Conservation (phyloP, 345 rosid genomes). For the Psidium guajava region DNA sequence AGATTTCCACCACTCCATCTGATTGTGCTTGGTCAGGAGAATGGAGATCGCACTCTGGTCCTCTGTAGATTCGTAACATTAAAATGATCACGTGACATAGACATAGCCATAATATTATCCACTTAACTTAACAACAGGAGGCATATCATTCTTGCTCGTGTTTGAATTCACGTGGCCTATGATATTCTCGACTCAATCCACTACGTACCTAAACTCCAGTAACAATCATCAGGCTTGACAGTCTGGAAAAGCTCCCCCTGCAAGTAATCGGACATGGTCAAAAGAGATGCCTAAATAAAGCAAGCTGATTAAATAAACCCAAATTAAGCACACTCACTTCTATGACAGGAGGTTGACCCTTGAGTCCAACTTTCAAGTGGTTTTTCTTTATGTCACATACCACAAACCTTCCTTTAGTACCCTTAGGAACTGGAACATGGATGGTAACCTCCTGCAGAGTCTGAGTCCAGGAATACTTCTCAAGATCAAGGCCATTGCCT, state of each 20-base stretch:
- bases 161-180: background rate
- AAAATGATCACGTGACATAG: background rate
- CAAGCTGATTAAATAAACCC: background rate
- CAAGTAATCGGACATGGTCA: slow-evolving; percentile 1
- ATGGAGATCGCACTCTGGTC: slow-evolving; percentile 51
- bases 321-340: slow-evolving; percentile 43
- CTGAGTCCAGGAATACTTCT: slow-evolving; percentile 85
- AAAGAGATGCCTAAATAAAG: background rate
- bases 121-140: background rate
- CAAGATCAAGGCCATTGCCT: slow-evolving; percentile 87
- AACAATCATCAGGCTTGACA: slow-evolving; percentile 78
- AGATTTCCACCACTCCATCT: slow-evolving; percentile 94
- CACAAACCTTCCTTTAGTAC: slow-evolving; percentile 66
- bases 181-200: background rate
- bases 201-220: slow-evolving; percentile 82
- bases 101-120: background rate
- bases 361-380: slow-evolving; percentile 73
- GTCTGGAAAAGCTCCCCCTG: slow-evolving; percentile 64
- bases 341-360: slow-evolving; percentile 69
- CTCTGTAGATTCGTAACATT: slow-evolving; percentile 24
- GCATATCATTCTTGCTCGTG: background rate
- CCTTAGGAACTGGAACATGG: slow-evolving; percentile 59
- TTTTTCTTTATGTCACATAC: slow-evolving; percentile 79
- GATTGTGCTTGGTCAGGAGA: slow-evolving; percentile 81
- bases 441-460: slow-evolving; percentile 73